Conservation (phyloP, 225 moss, liverwort and hornwort species). For the Thuidium tamariscinum region DNA sequence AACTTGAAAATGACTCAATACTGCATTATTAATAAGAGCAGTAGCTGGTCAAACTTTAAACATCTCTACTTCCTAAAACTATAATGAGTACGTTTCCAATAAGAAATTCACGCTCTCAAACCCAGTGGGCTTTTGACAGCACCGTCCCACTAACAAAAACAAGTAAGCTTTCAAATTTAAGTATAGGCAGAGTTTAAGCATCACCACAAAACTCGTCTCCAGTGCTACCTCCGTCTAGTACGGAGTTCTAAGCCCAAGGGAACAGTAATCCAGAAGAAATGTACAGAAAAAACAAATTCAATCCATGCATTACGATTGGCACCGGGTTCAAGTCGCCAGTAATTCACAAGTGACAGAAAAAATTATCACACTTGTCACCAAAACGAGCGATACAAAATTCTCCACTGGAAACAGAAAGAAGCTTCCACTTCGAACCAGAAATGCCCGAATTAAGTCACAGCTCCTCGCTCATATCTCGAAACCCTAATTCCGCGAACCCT, state of each 20-base stretch:
- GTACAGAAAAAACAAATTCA: neutral
- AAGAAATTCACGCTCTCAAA: neutral
- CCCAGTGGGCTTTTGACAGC: neutral
- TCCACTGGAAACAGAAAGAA: neutral
- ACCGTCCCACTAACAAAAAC: neutral
- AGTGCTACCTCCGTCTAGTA: neutral
- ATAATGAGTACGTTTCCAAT: neutral
- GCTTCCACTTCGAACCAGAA: neutral
- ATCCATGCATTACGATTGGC: neutral
- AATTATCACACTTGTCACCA: neutral
- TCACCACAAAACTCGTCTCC: neutral
- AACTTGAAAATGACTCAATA: neutral
- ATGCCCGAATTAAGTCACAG: neutral
- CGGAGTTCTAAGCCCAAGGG: neutral
- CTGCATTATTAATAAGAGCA: neutral
- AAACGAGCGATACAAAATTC: neutral
- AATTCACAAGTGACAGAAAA: neutral
- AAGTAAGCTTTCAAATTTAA: neutral
- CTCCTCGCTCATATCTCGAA: neutral
- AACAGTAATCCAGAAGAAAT: neutral
- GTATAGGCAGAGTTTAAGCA: neutral
- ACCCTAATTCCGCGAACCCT: constrained; percentile 3
- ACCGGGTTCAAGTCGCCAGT: neutral
- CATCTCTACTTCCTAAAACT: neutral
- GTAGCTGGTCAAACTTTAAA: neutral